Evolutionary conservation across 129 eudicot genomes (phyloP).

Genomic region (Sambucus nigra): DNA sequence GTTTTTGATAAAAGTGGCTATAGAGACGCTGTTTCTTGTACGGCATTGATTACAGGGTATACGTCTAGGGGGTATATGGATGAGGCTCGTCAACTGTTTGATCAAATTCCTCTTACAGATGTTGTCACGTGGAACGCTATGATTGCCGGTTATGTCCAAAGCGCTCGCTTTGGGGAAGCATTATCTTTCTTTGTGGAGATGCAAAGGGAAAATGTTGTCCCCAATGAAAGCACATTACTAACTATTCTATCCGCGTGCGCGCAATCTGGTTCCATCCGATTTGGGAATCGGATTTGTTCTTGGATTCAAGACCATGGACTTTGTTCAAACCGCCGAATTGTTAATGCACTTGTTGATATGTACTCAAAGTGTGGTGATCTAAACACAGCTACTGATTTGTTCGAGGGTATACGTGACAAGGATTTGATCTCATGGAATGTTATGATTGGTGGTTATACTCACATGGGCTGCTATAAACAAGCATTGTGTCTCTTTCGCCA

Average conservation of each 20-base stretch:
- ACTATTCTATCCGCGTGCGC: slow-evolving; percentile 46
- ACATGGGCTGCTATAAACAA: slow-evolving; percentile 26
- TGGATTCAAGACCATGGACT: slow-evolving; percentile 32
- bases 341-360: slow-evolving; percentile 44
- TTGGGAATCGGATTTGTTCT: slow-evolving; percentile 26
- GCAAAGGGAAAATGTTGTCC: slow-evolving; percentile 21
- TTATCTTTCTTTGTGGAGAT: slow-evolving; percentile 34
- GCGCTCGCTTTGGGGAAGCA: slow-evolving; percentile 26
- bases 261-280: slow-evolving; percentile 22
- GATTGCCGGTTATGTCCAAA: slow-evolving; percentile 42
- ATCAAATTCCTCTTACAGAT: slow-evolving; percentile 39
- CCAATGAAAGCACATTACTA: slow-evolving; percentile 32
- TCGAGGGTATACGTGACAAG: slow-evolving; percentile 26
- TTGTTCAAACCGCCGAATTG: slow-evolving; percentile 25
- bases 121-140: slow-evolving; percentile 49
- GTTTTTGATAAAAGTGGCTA: slow-evolving; percentile 37
- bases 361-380: slow-evolving; percentile 47
- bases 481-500: slow-evolving; percentile 31
- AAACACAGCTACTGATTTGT: slow-evolving; percentile 24
- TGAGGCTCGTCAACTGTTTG: slow-evolving; percentile 36
- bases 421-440: slow-evolving; percentile 45
- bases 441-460: slow-evolving; percentile 48
- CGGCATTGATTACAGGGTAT: slow-evolving; percentile 44
- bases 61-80: slow-evolving; percentile 19
- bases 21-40: slow-evolving; percentile 51